Percentiles rank a stretch among this genome's conserved stretches.
Evolutionary conservation across 2,329 filamentous ascomycete genomes (phyloP).

Genomic region (Curvularia verruculosa): DNA sequence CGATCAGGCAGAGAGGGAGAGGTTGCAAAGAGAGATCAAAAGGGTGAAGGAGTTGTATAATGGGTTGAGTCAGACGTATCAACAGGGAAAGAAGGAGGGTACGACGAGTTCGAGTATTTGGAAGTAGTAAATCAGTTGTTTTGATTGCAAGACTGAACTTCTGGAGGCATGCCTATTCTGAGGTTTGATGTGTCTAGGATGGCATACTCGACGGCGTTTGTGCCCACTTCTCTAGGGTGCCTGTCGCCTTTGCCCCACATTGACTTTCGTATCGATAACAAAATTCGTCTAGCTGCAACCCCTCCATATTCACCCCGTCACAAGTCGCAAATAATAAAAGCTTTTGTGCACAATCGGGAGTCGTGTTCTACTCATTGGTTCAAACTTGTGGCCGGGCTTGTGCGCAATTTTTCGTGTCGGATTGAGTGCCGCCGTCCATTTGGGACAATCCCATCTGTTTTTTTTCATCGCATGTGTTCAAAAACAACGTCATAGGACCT

Average conservation of each 20-base stretch:
- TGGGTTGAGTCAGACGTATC: slow-evolving; percentile 24
- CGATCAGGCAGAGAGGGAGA: slow-evolving; percentile 10
- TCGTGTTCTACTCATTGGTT: background rate
- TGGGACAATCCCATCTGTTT: background rate
- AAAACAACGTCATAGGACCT: background rate
- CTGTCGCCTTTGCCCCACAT: slow-evolving; percentile 22
- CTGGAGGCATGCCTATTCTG: no score
- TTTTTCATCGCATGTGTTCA: background rate
- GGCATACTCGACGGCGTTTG: background rate
- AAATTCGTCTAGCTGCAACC: slow-evolving; percentile 16
- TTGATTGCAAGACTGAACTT: background rate
- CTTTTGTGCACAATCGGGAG: background rate
- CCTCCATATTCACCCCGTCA: slow-evolving; percentile 7
- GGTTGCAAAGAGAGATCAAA: slow-evolving; percentile 49
- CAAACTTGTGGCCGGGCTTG: no score
- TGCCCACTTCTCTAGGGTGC: background rate
- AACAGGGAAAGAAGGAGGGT: slow-evolving; percentile 21
- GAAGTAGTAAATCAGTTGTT: slow-evolving; percentile 12
- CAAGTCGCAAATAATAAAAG: background rate
- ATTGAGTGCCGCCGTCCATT: background rate
- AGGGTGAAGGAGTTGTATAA: slow-evolving; percentile 55
- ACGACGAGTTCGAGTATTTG: slow-evolving; percentile 24
- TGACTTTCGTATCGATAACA: slow-evolving; percentile 27
- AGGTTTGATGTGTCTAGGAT: background rate
- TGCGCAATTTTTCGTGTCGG: background rate